phyloP scores from a whole-genome alignment of 2,329 filamentous ascomycete species.

The Calonectria montana region DNA sequence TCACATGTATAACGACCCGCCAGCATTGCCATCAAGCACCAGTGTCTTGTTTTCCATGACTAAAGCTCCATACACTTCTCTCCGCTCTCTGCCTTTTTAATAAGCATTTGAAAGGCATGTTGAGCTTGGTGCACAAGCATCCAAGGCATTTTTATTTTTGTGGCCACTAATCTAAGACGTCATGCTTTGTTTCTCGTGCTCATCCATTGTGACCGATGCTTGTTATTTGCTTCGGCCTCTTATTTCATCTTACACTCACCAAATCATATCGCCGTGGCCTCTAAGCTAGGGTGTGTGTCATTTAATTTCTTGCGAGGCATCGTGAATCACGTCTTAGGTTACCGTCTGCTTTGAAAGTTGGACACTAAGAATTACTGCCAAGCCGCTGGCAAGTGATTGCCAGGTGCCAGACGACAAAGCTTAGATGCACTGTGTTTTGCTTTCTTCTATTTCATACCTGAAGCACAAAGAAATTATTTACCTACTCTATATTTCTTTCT shows the following conservation, averaged over 20 bases:
- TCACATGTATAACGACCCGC: constrained; percentile 2
- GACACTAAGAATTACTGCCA: constrained; percentile 26
- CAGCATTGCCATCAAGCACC: background rate
- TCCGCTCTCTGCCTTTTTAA: background rate
- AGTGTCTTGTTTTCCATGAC: background rate
- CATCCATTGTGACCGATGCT: background rate
- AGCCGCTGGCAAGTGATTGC: constrained; percentile 9
- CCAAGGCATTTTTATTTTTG: background rate
- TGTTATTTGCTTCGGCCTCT: background rate
- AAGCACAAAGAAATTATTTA: background rate
- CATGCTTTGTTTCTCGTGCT: constrained; percentile 6
- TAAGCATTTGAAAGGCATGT: background rate
- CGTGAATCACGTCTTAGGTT: background rate
- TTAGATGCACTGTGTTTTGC: constrained; percentile 10
- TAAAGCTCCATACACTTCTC: background rate
- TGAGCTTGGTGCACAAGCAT: background rate
- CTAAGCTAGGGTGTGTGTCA: constrained; percentile 18
- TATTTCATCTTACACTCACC: background rate
- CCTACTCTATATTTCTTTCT: background rate
- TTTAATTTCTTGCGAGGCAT: constrained; percentile 1
- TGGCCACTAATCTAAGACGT: background rate
- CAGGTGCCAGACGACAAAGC: constrained; percentile 14
- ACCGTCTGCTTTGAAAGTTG: constrained; percentile 9
- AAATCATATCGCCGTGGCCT: constrained; percentile 28
- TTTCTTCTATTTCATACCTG: background rate